phyloP scores from a whole-genome alignment of 2,329 filamentous ascomycete genomes.

The Botrytis fragariae region DNA sequence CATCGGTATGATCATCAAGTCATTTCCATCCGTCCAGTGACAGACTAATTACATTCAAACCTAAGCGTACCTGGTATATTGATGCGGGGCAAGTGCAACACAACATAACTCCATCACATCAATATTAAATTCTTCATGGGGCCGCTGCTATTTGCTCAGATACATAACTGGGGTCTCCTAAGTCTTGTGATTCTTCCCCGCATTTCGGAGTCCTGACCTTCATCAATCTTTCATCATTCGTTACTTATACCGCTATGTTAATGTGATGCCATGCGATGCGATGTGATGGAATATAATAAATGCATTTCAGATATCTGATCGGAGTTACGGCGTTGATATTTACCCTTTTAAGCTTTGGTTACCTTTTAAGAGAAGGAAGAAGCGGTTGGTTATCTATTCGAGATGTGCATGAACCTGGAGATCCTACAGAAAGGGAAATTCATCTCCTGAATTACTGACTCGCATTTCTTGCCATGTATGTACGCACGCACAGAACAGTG shows the following conservation, averaged over 20 bases:
- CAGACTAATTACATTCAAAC: background rate
- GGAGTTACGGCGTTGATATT: background rate
- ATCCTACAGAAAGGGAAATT: background rate
- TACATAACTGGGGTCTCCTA: background rate
- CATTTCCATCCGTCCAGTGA: constrained; percentile 12
- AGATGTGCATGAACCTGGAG: background rate
- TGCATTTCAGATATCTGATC: constrained; percentile 6
- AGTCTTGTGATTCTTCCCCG: constrained; percentile 11
- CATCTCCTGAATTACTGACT: constrained; percentile 15
- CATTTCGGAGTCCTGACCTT: constrained; percentile 1
- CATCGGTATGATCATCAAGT: background rate
- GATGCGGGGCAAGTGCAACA: constrained; percentile 1
- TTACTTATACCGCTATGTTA: background rate
- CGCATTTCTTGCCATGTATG: background rate
- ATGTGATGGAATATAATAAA: background rate
- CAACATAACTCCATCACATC: constrained; percentile 9
- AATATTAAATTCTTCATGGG: background rate
- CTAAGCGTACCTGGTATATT: background rate
- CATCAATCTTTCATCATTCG: background rate
- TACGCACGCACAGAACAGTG: background rate
- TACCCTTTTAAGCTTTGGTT: background rate
- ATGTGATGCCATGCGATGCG: background rate
- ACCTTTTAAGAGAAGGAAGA: background rate
- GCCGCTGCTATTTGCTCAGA: background rate
- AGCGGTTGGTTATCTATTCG: background rate